Base-by-base conservation (phyloP, 148 eudicot species). In the Rhododendron ferrugineum region DNA sequence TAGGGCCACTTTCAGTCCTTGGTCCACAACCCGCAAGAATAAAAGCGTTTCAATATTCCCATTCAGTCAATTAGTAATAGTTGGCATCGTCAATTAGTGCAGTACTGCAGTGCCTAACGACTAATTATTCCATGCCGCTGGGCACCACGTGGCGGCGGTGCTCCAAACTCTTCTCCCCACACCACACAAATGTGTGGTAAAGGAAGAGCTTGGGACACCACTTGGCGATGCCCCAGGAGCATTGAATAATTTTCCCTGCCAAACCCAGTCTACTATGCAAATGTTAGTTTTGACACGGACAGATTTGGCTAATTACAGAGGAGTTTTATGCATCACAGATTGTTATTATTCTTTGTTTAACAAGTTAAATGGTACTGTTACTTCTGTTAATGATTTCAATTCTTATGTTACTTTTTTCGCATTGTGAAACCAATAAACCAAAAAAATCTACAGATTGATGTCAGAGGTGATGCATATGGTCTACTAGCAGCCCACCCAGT, bases 381-480 rank as follows among this genome's bases (percentile, higher is more conserved):
- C 16, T 11, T 8, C 16, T 56, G 58, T 14, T 15, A 7, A n/a
- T 9, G 11, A n/a, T 64, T 64, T 64, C 32, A 9, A 9, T 26
- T 66, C 5, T 3, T 26, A 10, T 64, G 34, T 66, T 10, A 10
- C 32, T 26, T 9, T 64, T 64, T 66, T 23, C 1, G n/a, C 14
- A 26, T 10, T 66, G 32, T 66, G 73, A 66, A 66, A 66, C 73
- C 34, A 66, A 64, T 3, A n/a, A 64, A 56, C 64, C 14, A 64
- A 26, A 54, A 40, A 54, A 66, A 64, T 26, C 5, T n/a, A 26
- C 94, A 97, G 99, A 88, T 92, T 64, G 99, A 97, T 88, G 37
- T 97, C 30, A 91, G 96, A 94, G 98, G 91, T 13, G 95, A 95
- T 68, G 90, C 92, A 2, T 97, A 91, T 76, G 99, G 99, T 64